Evolutionary conservation across 2,329 filamentous ascomycete genomes (phyloP), one percentile per base, ranked within the genome.

Genomic region (Stachybotrys chlorohalonatus): DNA sequence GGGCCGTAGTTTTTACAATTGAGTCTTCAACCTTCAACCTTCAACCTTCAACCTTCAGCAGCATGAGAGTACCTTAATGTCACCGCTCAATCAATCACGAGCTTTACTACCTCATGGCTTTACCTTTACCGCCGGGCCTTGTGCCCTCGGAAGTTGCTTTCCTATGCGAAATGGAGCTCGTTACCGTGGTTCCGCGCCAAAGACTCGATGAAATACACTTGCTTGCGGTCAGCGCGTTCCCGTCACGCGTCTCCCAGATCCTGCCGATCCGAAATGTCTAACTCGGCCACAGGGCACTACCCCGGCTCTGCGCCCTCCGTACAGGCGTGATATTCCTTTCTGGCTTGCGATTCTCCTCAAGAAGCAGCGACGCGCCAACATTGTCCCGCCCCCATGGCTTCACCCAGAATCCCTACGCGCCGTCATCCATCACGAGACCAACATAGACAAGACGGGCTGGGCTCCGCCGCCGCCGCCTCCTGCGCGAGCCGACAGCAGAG

Each of bases 321-420:
- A 91, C 66, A 85, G 91, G 63, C 82, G 84, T 60, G 78, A 87
- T 47, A 70, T 97, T 1, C 93, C 94, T 0, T 83, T 99, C 56
- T 99, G 94, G 94, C 87, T 99, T 15, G 94, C 94, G 2, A 81
- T 97, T 15, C 85, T 97, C 30, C 85, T 99, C 54, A 97, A 97
- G 73, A 90, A 92, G 59, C 94, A 99, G 73, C 85, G 88, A 53
- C 87, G 94, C 64, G 91, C 91, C 63, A 96, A 96, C 73, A 96
- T 99, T 60, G 77, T 94, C 5, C 86, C 94, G 0, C 94, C 94
- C 8, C 80, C 90, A 15, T 99, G 94, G 94, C 83, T 99, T 7
- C 84, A 88, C 57, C 80, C 88, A 0, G 76, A 85, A 57, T 87
- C 89, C 4, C 84, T 99, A 6, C 78, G 83, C 57, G 78, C 86